Conservation (phyloP, 2,329 filamentous ascomycete species). For the Hypomyces perniciosus region DNA sequence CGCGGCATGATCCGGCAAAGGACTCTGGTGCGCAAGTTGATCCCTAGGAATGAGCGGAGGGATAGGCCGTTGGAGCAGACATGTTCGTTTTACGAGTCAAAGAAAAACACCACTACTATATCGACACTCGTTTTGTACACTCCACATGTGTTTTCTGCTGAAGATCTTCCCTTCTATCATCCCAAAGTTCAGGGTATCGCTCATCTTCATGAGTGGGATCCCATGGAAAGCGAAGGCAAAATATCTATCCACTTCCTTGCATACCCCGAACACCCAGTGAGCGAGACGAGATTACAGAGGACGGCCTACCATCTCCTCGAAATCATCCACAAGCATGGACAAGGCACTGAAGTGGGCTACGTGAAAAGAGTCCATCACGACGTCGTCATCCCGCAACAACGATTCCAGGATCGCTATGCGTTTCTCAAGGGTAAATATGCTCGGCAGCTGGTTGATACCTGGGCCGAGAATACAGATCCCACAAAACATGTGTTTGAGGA, state of each 20-base stretch:
- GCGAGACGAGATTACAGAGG: constrained; percentile 49
- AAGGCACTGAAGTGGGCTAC: constrained; percentile 57
- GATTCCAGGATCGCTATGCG: constrained; percentile 77
- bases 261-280: constrained; percentile 31
- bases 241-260: constrained; percentile 58
- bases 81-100: constrained; percentile 60
- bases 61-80: constrained; percentile 77
- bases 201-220: constrained; percentile 64
- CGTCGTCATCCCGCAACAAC: constrained; percentile 66
- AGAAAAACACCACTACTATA: constrained; percentile 18
- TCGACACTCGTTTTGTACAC: constrained; percentile 61
- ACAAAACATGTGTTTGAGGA: constrained; percentile 95
- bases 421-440: constrained; percentile 76
- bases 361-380: constrained; percentile 82
- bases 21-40: constrained; percentile 67
- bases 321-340: constrained; percentile 67
- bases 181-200: constrained; percentile 68
- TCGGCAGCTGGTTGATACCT: constrained; percentile 60
- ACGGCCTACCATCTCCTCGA: constrained; percentile 64
- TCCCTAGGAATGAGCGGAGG: constrained; percentile 73
- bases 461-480: constrained; percentile 84
- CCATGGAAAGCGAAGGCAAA: constrained; percentile 35
- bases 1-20: constrained; percentile 41
- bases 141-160: constrained; percentile 58
- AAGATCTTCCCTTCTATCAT: constrained; percentile 80